phyloP scores from a whole-genome alignment of 2,329 filamentous ascomycete genomes.

The Leptographium lundbergii region DNA sequence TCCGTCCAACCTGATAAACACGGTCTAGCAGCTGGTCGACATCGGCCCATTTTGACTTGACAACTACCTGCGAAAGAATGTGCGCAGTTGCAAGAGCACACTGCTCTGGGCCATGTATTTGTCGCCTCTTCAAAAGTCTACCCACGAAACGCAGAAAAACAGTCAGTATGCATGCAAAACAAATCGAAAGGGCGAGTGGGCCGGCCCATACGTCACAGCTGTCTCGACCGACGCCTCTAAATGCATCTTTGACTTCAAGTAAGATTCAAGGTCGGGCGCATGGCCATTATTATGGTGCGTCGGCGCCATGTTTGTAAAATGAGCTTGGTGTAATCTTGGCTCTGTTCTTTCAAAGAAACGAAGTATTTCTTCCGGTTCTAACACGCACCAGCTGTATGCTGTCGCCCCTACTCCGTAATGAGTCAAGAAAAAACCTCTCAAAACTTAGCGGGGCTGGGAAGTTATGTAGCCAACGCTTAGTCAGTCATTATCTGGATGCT shows the following conservation, averaged over 20 bases:
- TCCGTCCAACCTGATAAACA: conserved; percentile 65
- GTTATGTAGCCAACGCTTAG: too few relatives aligned
- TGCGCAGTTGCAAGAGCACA: conserved; percentile 88
- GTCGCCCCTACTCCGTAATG: too few relatives aligned
- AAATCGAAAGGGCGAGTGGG: not conserved
- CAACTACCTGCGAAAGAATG: conserved; percentile 76
- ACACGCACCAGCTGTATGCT: not conserved
- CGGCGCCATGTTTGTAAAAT: conserved; percentile 36
- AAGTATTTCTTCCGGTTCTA: not conserved
- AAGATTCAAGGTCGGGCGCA: conserved; percentile 65
- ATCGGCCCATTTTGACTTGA: conserved; percentile 65
- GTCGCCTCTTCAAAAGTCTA: conserved; percentile 78
- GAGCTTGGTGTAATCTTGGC: not conserved
- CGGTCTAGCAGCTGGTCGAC: conserved; percentile 67
- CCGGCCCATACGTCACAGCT: conserved; percentile 56
- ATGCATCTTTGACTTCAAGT: conserved; percentile 51
- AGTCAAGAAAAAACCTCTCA: too few relatives aligned
- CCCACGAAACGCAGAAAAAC: not conserved
- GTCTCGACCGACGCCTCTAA: conserved; percentile 76
- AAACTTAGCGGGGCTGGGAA: too few relatives aligned
- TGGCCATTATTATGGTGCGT: conserved; percentile 31
- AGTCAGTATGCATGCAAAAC: not conserved
- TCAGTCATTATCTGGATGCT: too few relatives aligned
- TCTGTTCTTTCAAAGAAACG: not conserved
- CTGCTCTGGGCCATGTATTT: conserved; percentile 76